phyloP scores from a whole-genome alignment of 192 early-diverging fungal species.

The Coemansia sp. region DNA sequence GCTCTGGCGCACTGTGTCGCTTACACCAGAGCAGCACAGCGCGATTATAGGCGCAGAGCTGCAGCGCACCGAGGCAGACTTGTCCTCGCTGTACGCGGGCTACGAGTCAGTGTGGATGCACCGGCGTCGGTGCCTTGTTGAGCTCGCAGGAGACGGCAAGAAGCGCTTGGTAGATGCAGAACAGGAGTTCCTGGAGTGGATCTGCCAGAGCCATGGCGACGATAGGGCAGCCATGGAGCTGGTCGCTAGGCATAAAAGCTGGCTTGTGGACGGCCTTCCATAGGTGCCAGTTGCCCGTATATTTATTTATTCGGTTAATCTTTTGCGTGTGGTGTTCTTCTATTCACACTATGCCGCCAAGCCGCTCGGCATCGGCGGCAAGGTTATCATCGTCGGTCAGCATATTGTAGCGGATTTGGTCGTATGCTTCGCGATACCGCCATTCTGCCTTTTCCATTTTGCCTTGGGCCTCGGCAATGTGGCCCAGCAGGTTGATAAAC shows the following conservation, averaged over 20 bases:
- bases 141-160: not conserved
- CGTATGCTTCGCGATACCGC: conserved; percentile 37
- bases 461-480: conserved; percentile 29
- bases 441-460: conserved; percentile 18
- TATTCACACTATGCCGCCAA: too few relatives aligned
- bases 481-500: conserved; percentile 24
- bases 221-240: not conserved
- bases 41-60: conserved; percentile 10
- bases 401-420: conserved; percentile 24
- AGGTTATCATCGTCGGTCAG: conserved; percentile 6
- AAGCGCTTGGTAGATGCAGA: not conserved
- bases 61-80: conserved; percentile 2
- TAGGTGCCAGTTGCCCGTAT: not conserved
- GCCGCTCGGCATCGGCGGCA: conserved; percentile 11
- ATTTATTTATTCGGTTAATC: conserved; percentile 1
- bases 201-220: not conserved
- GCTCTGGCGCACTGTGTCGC: conserved; percentile 12
- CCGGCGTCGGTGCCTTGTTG: conserved; percentile 30
- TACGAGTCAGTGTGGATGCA: conserved; percentile 44
- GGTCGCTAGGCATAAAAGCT: conserved; percentile 10
- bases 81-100: conserved; percentile 11
- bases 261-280: conserved; percentile 9
- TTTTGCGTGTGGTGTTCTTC: too few relatives aligned
- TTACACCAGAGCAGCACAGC: not conserved
- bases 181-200: conserved; percentile 1